phyloP scores from a whole-genome alignment of 2,329 filamentous ascomycete genomes.

The Leptographium galeiforme region DNA sequence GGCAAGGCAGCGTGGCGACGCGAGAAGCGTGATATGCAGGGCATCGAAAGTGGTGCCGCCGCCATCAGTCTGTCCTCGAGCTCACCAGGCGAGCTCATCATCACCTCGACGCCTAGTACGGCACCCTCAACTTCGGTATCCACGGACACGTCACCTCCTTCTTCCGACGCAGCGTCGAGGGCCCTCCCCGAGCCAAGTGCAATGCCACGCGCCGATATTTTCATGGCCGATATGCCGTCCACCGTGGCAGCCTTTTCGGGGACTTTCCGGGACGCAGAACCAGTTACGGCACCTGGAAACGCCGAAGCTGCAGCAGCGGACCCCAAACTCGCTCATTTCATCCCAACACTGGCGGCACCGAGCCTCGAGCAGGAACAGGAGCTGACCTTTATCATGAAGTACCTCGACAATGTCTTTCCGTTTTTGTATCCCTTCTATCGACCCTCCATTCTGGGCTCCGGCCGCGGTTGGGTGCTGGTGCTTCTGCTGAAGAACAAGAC shows the following conservation, averaged over 20 bases:
- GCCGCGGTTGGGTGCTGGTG: constrained; percentile 46
- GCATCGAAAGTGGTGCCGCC: constrained; percentile 19
- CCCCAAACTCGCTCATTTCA: neutral
- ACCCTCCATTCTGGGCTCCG: constrained; percentile 40
- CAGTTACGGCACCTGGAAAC: neutral
- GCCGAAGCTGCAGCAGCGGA: neutral
- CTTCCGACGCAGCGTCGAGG: neutral
- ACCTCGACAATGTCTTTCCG: constrained; percentile 48
- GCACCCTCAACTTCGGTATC: neutral
- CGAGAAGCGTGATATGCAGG: constrained; percentile 33
- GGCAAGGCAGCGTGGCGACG: constrained; percentile 34
- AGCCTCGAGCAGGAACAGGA: constrained; percentile 12
- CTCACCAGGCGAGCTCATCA: constrained; percentile 8
- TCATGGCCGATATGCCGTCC: too few relatives aligned
- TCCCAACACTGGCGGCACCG: neutral
- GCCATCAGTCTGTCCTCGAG: constrained; percentile 14
- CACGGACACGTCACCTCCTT: neutral
- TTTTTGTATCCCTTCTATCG: constrained; percentile 51
- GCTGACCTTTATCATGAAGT: constrained; percentile 37
- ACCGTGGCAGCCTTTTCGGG: too few relatives aligned
- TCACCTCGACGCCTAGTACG: neutral
- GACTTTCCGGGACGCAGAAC: too few relatives aligned
- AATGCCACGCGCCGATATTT: too few relatives aligned
- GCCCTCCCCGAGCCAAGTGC: neutral
- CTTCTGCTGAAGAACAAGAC: constrained; percentile 42